phyloP scores from a whole-genome alignment of 805 yeast species.

The Wickerhamomyces tratensis region DNA sequence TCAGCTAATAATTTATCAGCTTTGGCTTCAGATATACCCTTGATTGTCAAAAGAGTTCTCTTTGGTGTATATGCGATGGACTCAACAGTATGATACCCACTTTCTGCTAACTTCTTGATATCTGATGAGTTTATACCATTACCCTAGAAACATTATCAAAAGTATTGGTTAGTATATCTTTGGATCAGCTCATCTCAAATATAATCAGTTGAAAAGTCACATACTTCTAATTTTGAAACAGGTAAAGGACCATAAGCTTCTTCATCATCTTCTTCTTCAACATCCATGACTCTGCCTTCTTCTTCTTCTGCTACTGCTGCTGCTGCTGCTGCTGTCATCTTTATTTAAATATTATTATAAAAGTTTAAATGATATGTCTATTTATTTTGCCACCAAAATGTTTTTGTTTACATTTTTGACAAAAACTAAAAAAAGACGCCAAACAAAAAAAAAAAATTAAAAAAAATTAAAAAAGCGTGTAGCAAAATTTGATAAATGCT shows the following conservation, averaged over 20 bases:
- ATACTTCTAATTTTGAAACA: constrained; percentile 34
- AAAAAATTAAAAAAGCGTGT: too few species aligned
- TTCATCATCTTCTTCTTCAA: constrained; percentile 38
- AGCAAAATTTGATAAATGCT: too few species aligned
- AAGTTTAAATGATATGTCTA: too few species aligned
- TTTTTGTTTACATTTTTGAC: too few species aligned
- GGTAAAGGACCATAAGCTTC: constrained; percentile 49
- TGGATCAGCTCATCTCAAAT: too few species aligned
- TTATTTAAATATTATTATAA: too few species aligned
- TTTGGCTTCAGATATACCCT: constrained; percentile 92
- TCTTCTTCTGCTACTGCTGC: background rate
- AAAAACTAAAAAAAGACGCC: too few species aligned
- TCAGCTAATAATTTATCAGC: constrained; percentile 79
- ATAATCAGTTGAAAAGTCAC: constrained; percentile 1
- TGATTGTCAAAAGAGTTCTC: constrained; percentile 63
- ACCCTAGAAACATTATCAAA: constrained; percentile 32
- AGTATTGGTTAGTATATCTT: background rate
- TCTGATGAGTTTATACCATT: constrained; percentile 82
- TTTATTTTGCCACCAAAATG: too few species aligned
- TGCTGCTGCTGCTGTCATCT: background rate
- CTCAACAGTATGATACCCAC: constrained; percentile 85
- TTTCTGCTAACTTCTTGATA: constrained; percentile 68
- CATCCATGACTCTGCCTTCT: constrained; percentile 4
- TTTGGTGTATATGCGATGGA: constrained; percentile 90
- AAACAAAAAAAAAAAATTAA: too few species aligned